Conservation (phyloP, 1,284 basidiomycete species). For the Fistulinella cinereoalba region DNA sequence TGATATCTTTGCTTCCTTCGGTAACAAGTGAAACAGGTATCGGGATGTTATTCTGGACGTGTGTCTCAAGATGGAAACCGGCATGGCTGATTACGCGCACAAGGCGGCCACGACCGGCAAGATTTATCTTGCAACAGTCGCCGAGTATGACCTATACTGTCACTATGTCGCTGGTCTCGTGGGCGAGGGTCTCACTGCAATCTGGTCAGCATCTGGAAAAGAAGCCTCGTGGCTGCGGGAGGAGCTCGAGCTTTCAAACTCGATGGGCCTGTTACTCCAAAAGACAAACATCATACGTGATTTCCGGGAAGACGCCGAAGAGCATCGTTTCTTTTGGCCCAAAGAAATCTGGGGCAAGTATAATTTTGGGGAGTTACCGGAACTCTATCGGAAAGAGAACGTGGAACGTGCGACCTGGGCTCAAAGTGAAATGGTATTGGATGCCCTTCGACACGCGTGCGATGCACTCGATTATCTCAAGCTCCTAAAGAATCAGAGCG, state of each 20-base stretch:
- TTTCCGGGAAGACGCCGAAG: constrained; percentile 88
- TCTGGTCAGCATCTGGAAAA: constrained; percentile 87
- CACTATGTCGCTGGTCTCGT: constrained; percentile 99
- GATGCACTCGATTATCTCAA: constrained; percentile 90
- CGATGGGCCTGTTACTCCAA: constrained; percentile 95
- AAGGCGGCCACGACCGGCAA: constrained; percentile 69
- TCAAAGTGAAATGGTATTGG: constrained; percentile 86
- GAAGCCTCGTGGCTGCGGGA: constrained; percentile 76
- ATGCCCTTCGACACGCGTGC: constrained; percentile 83
- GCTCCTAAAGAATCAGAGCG: constrained; percentile 84
- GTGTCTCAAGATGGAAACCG: constrained; percentile 81
- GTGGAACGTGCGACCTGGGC: constrained; percentile 71
- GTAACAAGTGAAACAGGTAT: constrained; percentile 51
- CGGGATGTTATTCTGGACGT: constrained; percentile 84
- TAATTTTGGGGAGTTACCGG: constrained; percentile 68
- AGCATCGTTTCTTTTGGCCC: constrained; percentile 93
- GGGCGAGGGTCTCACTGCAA: constrained; percentile 90
- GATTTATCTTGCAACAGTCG: constrained; percentile 69
- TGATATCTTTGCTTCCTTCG: background rate
- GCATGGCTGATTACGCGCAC: constrained; percentile 95
- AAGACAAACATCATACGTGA: constrained; percentile 99
- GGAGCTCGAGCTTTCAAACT: constrained; percentile 88
- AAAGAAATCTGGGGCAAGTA: constrained; percentile 85
- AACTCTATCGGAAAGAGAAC: constrained; percentile 56
- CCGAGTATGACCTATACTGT: constrained; percentile 96